Evolutionary conservation across 2,329 filamentous ascomycete species (phyloP).

Genomic region (Parascedosporium putredinis): DNA sequence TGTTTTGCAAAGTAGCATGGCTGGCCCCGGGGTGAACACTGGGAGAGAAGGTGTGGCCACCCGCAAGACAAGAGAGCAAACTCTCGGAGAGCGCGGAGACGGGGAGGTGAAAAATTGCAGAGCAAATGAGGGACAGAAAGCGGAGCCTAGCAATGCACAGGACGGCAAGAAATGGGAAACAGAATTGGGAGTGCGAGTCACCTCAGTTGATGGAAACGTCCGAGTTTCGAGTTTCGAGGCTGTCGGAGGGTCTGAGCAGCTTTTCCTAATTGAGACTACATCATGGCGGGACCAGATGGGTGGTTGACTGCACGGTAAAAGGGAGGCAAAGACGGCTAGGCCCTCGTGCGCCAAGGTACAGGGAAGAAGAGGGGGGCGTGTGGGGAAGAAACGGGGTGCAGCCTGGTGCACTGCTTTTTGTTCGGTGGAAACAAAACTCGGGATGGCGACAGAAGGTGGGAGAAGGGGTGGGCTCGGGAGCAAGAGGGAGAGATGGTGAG

Average conservation of each 20-base stretch:
- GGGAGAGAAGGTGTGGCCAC: too few species aligned
- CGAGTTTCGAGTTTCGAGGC: slow-evolving; percentile 7
- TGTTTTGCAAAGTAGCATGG: too few species aligned
- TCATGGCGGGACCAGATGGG: neutral
- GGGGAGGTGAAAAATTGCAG: neutral
- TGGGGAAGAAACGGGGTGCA: neutral
- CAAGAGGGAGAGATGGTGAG: too few species aligned
- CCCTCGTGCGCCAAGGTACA: neutral
- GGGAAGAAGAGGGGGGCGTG: neutral
- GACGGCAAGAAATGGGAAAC: neutral
- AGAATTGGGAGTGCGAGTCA: slow-evolving; percentile 10
- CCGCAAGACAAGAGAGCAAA: too few species aligned
- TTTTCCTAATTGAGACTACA: slow-evolving; percentile 1
- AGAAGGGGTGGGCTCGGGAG: too few species aligned
- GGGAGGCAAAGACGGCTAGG: neutral
- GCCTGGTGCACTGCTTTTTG: too few species aligned
- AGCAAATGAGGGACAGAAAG: neutral
- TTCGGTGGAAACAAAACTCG: too few species aligned
- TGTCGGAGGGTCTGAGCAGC: neutral
- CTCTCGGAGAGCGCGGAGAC: too few species aligned
- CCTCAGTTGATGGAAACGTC: slow-evolving; percentile 2
- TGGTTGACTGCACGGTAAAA: slow-evolving; percentile 1
- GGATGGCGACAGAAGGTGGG: too few species aligned
- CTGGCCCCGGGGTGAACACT: too few species aligned
- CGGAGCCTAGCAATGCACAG: slow-evolving; percentile 1